phyloP scores from a whole-genome alignment of 1,139 yeast species.

The Ogataea hybrid region DNA sequence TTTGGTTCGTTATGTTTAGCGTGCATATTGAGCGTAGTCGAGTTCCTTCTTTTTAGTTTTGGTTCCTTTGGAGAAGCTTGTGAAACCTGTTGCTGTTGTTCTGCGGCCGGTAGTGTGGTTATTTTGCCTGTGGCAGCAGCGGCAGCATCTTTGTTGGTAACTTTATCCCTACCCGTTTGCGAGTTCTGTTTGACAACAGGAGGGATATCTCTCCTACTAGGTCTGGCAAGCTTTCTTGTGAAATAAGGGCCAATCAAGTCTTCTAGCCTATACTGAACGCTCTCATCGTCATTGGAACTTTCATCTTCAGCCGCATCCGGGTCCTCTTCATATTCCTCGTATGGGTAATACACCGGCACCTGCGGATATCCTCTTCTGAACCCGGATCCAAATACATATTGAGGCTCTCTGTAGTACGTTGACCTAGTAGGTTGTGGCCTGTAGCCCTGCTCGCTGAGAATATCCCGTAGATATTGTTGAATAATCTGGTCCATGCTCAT shows the following conservation, averaged over 20 bases:
- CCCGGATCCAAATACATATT: constrained; percentile 1
- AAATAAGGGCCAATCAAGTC: constrained; percentile 19
- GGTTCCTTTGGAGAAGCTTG: constrained; percentile 5
- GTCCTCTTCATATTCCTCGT: constrained; percentile 8
- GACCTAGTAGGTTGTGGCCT: constrained; percentile 4
- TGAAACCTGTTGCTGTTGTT: neutral
- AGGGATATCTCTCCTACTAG: constrained; percentile 2
- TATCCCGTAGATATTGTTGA: constrained; percentile 18
- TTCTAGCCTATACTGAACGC: constrained; percentile 16
- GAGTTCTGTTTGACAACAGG: neutral
- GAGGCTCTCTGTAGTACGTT: constrained; percentile 5
- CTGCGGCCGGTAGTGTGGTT: neutral
- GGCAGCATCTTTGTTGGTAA: constrained; percentile 2
- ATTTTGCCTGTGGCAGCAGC: neutral
- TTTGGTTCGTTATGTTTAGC: constrained; percentile 18
- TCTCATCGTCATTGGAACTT: constrained; percentile 5
- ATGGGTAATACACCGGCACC: constrained; percentile 3
- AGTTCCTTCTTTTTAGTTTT: constrained; percentile 10
- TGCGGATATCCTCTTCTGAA: constrained; percentile 7
- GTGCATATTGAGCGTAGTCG: constrained; percentile 14
- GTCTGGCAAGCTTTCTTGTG: constrained; percentile 13
- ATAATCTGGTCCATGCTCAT: constrained; percentile 18
- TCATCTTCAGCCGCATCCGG: constrained; percentile 7
- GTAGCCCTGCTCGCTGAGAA: constrained; percentile 13
- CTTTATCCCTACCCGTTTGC: neutral